These are phyloP conservation scores for Bruguiera parviflora DNA, from an alignment of 345 rosid genomes.

Conservation along the genomic window DNA sequence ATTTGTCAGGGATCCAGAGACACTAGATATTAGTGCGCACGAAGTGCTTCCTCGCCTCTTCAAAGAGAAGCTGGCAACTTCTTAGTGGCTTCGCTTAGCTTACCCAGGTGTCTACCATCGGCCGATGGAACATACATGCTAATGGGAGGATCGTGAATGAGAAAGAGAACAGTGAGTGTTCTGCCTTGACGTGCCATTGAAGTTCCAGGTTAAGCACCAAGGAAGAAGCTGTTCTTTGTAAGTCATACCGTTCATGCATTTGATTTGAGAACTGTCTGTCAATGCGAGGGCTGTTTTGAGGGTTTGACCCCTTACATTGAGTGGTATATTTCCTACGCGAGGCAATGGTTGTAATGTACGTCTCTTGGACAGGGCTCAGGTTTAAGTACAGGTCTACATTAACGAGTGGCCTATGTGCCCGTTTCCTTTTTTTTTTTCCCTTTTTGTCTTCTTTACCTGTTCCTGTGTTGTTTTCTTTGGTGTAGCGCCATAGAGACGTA, in stretches of 20 bases:
- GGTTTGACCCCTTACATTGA: background rate
- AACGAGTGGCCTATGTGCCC: background rate
- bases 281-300: constrained; percentile 15
- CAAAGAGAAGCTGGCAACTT: constrained; percentile 46
- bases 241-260: constrained; percentile 11
- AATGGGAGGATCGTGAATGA: constrained; percentile 1
- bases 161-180: constrained; percentile 8
- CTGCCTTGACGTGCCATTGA: constrained; percentile 8
- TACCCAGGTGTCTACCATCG: background rate
- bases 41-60: constrained; percentile 84
- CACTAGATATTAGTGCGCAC: constrained; percentile 63
- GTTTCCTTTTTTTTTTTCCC: too few species aligned
- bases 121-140: constrained; percentile 8
- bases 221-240: constrained; percentile 9
- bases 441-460: too few species aligned
- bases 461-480: too few species aligned
- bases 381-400: background rate
- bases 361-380: background rate
- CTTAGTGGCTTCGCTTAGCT: constrained; percentile 23
- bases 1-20: constrained; percentile 77
- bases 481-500: too few species aligned
- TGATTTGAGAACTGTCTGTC: constrained; percentile 10
- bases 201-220: constrained; percentile 15
- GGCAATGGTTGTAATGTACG: background rate
- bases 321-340: background rate